Evolutionary conservation across 805 yeast genomes (phyloP).

Genomic region (Clavispora fructus): DNA sequence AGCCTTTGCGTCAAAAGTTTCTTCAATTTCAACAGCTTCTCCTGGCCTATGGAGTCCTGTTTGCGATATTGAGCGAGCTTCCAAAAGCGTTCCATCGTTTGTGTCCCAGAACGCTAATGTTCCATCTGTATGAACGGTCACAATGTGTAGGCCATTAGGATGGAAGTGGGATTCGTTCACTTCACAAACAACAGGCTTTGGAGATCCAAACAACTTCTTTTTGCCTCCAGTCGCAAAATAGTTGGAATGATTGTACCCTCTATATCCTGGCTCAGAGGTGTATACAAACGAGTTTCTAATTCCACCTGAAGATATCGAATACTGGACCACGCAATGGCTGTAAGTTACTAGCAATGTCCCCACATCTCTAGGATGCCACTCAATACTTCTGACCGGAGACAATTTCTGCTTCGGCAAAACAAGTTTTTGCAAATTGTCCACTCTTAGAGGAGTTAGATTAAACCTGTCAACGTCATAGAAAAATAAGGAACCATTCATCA

Average conservation of each 20-base stretch:
- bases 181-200: constrained; percentile 29
- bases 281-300: constrained; percentile 56
- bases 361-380: constrained; percentile 86
- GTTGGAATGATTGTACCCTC: constrained; percentile 44
- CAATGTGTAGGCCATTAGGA: constrained; percentile 85
- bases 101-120: constrained; percentile 93
- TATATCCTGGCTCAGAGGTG: constrained; percentile 60
- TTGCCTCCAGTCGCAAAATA: constrained; percentile 33
- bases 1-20: constrained; percentile 24
- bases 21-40: not conserved
- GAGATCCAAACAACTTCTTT: constrained; percentile 34
- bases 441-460: constrained; percentile 52
- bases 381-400: constrained; percentile 62
- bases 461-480: constrained; percentile 83
- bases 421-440: constrained; percentile 65
- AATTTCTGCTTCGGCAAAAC: constrained; percentile 51
- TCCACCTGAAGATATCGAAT: constrained; percentile 57
- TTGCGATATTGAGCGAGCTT: constrained; percentile 70
- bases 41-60: constrained; percentile 56
- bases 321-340: constrained; percentile 60
- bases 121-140: constrained; percentile 78
- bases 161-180: constrained; percentile 65
- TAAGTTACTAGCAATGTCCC: constrained; percentile 75
- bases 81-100: constrained; percentile 63
- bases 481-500: constrained; percentile 65